Conservation (phyloP, 2,329 filamentous ascomycete genomes). For the Kalaharituber pfeilii region DNA sequence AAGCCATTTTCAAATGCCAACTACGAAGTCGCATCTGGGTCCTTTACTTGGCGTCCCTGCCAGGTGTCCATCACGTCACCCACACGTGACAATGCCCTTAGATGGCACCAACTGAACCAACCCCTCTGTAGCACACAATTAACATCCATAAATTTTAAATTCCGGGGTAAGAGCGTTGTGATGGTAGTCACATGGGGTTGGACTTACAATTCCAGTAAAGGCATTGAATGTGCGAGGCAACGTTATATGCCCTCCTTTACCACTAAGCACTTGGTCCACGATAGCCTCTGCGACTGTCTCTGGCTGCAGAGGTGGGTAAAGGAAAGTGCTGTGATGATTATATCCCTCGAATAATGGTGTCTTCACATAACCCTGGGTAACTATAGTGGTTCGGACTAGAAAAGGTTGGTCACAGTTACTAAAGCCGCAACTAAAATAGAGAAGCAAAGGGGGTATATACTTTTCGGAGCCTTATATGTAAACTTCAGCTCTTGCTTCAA, state of each 20-base stretch:
- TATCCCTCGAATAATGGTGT: constrained; percentile 44
- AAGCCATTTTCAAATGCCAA: too few relatives aligned
- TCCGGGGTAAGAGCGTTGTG: constrained; percentile 12
- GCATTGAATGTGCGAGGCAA: constrained; percentile 33
- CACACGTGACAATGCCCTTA: constrained; percentile 4
- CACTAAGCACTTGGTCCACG: constrained; percentile 41
- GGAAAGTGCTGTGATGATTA: constrained; percentile 33
- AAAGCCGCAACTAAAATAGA: neutral
- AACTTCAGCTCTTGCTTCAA: constrained; percentile 41
- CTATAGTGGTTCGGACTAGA: constrained; percentile 45
- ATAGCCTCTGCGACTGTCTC: constrained; percentile 49
- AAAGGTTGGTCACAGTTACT: neutral
- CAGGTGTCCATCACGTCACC: constrained; percentile 1
- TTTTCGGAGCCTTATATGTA: constrained; percentile 37
- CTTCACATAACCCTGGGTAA: constrained; percentile 46
- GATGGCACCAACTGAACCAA: constrained; percentile 22
- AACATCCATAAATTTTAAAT: neutral
- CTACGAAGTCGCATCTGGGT: constrained; percentile 12
- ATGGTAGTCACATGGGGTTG: neutral
- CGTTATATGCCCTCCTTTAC: constrained; percentile 40
- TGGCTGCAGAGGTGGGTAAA: constrained; percentile 39
- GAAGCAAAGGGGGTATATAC: too few relatives aligned
- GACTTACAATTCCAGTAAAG: constrained; percentile 20
- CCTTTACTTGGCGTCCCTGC: constrained; percentile 12
- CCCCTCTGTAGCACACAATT: constrained; percentile 10